Conservation (phyloP, 148 eudicot genomes). For the Amaranthus palmeri region DNA sequence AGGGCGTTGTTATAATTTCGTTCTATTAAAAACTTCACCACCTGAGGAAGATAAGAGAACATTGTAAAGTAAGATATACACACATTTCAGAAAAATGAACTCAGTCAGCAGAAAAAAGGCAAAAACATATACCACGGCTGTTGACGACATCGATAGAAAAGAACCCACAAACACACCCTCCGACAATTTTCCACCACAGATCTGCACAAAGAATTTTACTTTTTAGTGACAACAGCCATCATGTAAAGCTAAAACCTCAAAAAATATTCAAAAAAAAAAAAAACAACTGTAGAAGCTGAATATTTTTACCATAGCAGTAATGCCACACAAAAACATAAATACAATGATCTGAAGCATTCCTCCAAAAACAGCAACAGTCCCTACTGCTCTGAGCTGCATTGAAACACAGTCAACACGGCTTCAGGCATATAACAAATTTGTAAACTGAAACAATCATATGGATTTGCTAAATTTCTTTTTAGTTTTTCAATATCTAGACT, state of each 20-base stretch:
- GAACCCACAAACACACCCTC: slow-evolving; percentile 99
- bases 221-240: slow-evolving; percentile 9
- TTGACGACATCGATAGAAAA: slow-evolving; percentile 97
- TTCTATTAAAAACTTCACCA: slow-evolving; percentile 83
- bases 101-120: slow-evolving; percentile 9
- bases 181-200: slow-evolving; percentile 91
- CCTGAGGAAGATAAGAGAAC: slow-evolving; percentile 36
- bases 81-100: slow-evolving; percentile 1
- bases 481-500: neutral
- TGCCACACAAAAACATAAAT: slow-evolving; percentile 77
- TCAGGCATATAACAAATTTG: neutral
- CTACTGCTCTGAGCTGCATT: slow-evolving; percentile 86
- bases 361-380: slow-evolving; percentile 95
- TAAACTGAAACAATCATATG: neutral
- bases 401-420: slow-evolving; percentile 17
- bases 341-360: slow-evolving; percentile 87
- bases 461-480: neutral
- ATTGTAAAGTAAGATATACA: slow-evolving; percentile 3
- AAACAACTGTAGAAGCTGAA: slow-evolving; percentile 8
- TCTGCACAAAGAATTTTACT: slow-evolving; percentile 36
- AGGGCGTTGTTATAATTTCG: slow-evolving; percentile 66
- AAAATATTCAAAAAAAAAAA: neutral
- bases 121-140: slow-evolving; percentile 72
- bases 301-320: slow-evolving; percentile 66
- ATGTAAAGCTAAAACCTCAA: slow-evolving; percentile 2